phyloP scores from a whole-genome alignment of 441 rosid species.

The Populus hybrid region DNA sequence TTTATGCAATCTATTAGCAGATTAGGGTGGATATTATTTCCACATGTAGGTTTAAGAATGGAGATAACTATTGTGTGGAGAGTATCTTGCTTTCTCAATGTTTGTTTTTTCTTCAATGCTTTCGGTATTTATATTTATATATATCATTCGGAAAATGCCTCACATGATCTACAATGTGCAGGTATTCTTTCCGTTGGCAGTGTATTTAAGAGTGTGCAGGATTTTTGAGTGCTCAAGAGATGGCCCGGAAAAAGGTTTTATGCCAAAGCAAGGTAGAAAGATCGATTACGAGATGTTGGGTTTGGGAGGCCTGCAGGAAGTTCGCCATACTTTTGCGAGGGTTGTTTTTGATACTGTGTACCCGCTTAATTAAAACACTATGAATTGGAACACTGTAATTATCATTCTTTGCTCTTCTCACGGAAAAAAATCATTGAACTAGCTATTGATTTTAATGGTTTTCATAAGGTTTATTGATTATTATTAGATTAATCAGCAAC shows the following conservation, averaged over 20 bases:
- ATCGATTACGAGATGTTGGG: slow-evolving; percentile 53
- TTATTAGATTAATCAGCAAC: too few relatives aligned
- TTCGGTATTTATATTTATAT: neutral
- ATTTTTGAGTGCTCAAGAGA: slow-evolving; percentile 53
- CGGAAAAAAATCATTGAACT: slow-evolving; percentile 24
- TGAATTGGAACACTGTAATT: neutral
- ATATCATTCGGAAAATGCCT: neutral
- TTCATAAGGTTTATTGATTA: too few relatives aligned
- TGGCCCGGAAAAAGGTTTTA: slow-evolving; percentile 36
- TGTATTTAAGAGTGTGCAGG: slow-evolving; percentile 41
- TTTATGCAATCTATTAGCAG: neutral
- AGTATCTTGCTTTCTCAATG: neutral
- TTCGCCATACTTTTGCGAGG: slow-evolving; percentile 70
- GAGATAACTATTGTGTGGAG: neutral
- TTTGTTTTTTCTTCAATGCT: neutral
- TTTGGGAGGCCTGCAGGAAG: slow-evolving; percentile 55
- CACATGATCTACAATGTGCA: slow-evolving; percentile 20
- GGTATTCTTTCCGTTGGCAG: slow-evolving; percentile 61
- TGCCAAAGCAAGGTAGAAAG: slow-evolving; percentile 46
- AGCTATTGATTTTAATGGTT: too few relatives aligned
- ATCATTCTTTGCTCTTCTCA: neutral
- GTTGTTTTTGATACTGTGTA: slow-evolving; percentile 76
- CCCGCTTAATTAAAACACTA: slow-evolving; percentile 36
- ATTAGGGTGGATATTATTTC: neutral
- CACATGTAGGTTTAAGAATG: neutral